These are phyloP conservation scores for Neurospora sp. DNA, from an alignment of 495 filamentous ascomycete genomes.

Conservation along the genomic window DNA sequence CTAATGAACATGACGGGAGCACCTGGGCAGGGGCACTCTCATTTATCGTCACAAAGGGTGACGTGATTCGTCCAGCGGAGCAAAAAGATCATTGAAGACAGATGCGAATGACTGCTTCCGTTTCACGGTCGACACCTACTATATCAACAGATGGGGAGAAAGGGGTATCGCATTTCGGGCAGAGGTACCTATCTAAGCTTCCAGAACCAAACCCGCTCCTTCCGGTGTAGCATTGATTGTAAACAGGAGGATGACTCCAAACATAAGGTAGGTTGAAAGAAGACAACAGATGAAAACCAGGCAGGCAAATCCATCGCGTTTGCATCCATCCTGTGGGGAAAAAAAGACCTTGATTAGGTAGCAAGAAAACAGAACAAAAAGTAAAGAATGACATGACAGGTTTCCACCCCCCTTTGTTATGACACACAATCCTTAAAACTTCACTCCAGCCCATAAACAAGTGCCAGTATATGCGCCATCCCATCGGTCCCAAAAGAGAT, in stretches of 20 bases:
- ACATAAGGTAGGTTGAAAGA: background rate
- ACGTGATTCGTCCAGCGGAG: background rate
- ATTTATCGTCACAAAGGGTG: background rate
- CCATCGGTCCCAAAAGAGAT: background rate
- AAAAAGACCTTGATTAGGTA: background rate
- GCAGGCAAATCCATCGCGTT: background rate
- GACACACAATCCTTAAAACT: background rate
- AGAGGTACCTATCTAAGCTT: background rate
- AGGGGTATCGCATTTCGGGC: background rate
- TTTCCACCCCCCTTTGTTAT: background rate
- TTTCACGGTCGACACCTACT: background rate
- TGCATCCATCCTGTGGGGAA: background rate
- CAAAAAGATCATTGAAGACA: background rate
- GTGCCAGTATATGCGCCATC: background rate
- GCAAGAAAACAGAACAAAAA: background rate
- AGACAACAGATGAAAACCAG: background rate
- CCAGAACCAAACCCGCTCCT: background rate
- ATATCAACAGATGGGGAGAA: background rate
- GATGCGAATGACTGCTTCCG: background rate
- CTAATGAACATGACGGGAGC: background rate
- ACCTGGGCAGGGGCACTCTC: background rate
- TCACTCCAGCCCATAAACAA: background rate
- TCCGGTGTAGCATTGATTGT: background rate
- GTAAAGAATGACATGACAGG: background rate
- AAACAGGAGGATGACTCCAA: background rate